Evolutionary conservation across 2,329 filamentous ascomycete genomes (phyloP), one percentile per base, ranked within the genome.

Genomic region (Eutypa lata): DNA sequence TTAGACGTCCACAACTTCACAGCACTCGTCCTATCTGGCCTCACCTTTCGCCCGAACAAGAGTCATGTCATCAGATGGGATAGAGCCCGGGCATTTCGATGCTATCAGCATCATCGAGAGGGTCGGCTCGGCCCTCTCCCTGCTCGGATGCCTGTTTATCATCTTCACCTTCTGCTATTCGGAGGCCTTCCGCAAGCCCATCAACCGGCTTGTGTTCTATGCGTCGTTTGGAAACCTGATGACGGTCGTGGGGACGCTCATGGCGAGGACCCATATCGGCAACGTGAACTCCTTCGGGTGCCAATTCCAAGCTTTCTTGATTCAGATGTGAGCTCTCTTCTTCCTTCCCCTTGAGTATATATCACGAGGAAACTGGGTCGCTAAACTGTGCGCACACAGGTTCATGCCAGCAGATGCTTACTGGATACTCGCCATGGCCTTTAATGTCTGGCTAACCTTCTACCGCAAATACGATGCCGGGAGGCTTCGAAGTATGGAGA

Each of bases 141-240:
- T 94, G 0, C 49, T 87, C 2, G 89, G 88, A 52, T 89, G 86
- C 43, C 61, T 86, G 31, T 83, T 92, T 66, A 88, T 91, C 63
- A 83, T 93, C 50, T 61, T 76, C 51, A 91, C 88, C 3, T 94
- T 92, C 65, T 71, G 81, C 28, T 69, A 71, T n/a, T 89, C 86
- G 31, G 79, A 77, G 16, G 78, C 79, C 5, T 94, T 94, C 66
- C 88, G 89, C 63, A 93, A 91, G 65, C 88, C 90, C n/a, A 91
- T 94, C 73, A 94, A 94, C 65, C 80, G 90, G 18, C 78, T 95
- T 0, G 86, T 93, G 10, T 93, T 95, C 68, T 94, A 88, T 67
- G 90, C 90, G 7, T 88, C 88, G 0, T 88, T 90, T 64, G 90
- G 90, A 8, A 95, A 96, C 64, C 78, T 93, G 61, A 76, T 91